phyloP scores from a whole-genome alignment of 768 basidiomycete genomes.

The Lyophyllum semitale region DNA sequence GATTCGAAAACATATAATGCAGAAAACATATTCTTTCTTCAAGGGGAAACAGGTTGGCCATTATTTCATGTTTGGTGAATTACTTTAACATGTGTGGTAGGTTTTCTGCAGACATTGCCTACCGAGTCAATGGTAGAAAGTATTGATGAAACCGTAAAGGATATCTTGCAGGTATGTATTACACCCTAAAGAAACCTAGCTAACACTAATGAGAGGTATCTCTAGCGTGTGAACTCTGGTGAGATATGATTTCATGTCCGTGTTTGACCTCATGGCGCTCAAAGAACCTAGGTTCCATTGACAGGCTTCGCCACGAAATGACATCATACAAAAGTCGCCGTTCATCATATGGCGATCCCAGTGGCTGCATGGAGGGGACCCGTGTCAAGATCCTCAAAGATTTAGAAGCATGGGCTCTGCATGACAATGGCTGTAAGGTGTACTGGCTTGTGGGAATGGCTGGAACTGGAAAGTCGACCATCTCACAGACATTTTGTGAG shows the following conservation, averaged over 20 bases:
- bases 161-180: neutral
- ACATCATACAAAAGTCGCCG: neutral
- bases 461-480: constrained; percentile 22
- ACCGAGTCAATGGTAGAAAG: too few species aligned
- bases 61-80: too few species aligned
- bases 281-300: neutral
- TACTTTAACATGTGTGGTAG: too few species aligned
- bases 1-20: too few species aligned
- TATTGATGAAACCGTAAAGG: neutral
- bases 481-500: constrained; percentile 11
- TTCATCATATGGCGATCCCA: neutral
- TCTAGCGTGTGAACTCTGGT: neutral
- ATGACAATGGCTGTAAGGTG: constrained; percentile 27
- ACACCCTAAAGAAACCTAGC: too few species aligned
- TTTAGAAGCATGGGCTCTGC: constrained; percentile 29
- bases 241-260: neutral
- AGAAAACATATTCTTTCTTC: too few species aligned
- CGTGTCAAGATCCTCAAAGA: constrained; percentile 12
- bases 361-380: constrained; percentile 12
- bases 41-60: too few species aligned
- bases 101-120: too few species aligned
- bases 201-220: neutral
- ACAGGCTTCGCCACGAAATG: neutral
- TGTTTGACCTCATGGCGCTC: neutral
- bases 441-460: constrained; percentile 20